phyloP scores from a whole-genome alignment of 371 early-diverging fungal genomes.

The Rhizopus arrhizus region DNA sequence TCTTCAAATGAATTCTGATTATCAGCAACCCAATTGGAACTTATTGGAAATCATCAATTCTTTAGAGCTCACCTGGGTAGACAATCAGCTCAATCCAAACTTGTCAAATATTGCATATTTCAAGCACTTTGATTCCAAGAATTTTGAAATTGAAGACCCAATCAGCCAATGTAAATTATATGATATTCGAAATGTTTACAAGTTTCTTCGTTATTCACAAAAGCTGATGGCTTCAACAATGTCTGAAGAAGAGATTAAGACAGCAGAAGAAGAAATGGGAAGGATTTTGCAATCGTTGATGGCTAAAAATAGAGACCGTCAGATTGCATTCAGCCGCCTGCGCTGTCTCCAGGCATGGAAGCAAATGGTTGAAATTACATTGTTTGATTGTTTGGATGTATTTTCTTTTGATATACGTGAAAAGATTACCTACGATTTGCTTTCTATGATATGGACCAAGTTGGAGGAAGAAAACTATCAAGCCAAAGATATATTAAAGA shows the following conservation, averaged over 20 bases:
- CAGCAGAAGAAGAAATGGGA: slow-evolving; percentile 50
- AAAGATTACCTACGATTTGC: slow-evolving; percentile 59
- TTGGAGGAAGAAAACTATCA: slow-evolving; percentile 9
- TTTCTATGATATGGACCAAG: slow-evolving; percentile 59
- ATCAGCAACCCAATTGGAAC: slow-evolving; percentile 53
- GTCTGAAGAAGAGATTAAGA: slow-evolving; percentile 41
- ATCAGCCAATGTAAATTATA: slow-evolving; percentile 51
- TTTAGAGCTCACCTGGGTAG: slow-evolving; percentile 51
- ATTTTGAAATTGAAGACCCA: slow-evolving; percentile 10
- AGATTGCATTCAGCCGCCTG: slow-evolving; percentile 56
- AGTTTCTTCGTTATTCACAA: slow-evolving; percentile 28
- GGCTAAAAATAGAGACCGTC: slow-evolving; percentile 63
- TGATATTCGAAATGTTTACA: slow-evolving; percentile 64
- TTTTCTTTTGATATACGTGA: slow-evolving; percentile 63
- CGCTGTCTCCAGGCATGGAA: slow-evolving; percentile 73
- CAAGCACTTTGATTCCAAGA: slow-evolving; percentile 21
- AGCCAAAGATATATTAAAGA: slow-evolving; percentile 41
- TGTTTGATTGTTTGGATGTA: slow-evolving; percentile 61
- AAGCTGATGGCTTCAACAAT: slow-evolving; percentile 35
- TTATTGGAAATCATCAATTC: slow-evolving; percentile 54
- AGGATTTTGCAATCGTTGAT: slow-evolving; percentile 51
- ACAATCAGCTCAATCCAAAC: slow-evolving; percentile 10
- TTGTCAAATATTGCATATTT: slow-evolving; percentile 8
- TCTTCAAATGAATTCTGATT: background rate
- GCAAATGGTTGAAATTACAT: slow-evolving; percentile 67